Conservation (phyloP, 441 rosid species). For the Kokia cookei region DNA sequence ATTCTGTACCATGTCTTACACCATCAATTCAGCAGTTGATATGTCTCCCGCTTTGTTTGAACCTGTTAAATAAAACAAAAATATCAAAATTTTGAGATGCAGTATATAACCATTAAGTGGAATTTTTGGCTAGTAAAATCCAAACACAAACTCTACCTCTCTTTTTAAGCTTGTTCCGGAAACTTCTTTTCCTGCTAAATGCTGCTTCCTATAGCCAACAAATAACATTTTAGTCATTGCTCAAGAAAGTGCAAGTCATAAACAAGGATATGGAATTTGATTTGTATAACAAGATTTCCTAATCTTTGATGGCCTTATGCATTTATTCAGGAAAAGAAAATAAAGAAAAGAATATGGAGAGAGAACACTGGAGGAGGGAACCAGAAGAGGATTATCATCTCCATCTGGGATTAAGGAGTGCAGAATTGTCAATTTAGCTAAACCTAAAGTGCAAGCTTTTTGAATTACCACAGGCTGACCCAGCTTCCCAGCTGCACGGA, state of each 20-base stretch:
- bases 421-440: neutral
- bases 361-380: neutral
- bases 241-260: neutral
- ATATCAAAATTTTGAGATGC: neutral
- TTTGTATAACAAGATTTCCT: neutral
- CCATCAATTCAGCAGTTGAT: constrained; percentile 10
- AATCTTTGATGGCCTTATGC: neutral
- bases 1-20: neutral
- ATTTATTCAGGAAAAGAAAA: neutral
- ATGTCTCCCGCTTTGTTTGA: constrained; percentile 9
- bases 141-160: constrained; percentile 36
- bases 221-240: constrained; percentile 8
- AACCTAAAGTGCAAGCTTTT: constrained; percentile 1
- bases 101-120: neutral
- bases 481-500: constrained; percentile 60
- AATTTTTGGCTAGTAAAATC: neutral
- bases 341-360: neutral
- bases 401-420: neutral
- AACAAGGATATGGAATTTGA: neutral
- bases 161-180: constrained; percentile 92
- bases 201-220: constrained; percentile 64
- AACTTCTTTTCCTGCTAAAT: constrained; percentile 91
- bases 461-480: constrained; percentile 78
- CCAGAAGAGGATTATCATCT: neutral
- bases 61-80: constrained; percentile 14